phyloP scores from a whole-genome alignment of 2,329 filamentous ascomycete species.

The Verticillium alfalfae region DNA sequence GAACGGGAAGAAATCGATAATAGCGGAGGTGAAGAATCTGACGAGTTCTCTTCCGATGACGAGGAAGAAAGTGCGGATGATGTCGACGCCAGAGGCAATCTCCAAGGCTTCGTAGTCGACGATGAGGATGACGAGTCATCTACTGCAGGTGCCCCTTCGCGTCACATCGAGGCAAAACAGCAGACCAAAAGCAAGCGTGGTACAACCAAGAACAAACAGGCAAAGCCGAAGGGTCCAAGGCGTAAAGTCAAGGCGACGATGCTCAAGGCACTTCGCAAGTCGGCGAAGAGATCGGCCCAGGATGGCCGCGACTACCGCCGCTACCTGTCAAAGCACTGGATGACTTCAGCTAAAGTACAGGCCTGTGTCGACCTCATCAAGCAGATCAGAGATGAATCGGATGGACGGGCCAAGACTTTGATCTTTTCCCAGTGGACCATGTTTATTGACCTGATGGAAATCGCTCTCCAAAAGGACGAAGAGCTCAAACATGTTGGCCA shows the following conservation, averaged over 20 bases:
- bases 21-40: conserved; percentile 46
- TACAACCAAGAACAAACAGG: conserved; percentile 18
- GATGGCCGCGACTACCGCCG: conserved; percentile 58
- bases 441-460: conserved; percentile 70
- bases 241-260: conserved; percentile 33
- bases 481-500: conserved; percentile 45
- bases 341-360: conserved; percentile 70
- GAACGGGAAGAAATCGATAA: conserved; percentile 35
- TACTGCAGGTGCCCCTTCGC: conserved; percentile 31
- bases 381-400: conserved; percentile 33
- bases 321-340: conserved; percentile 63
- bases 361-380: conserved; percentile 62
- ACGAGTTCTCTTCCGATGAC: conserved; percentile 20
- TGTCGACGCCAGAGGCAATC: conserved; percentile 12
- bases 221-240: conserved; percentile 30
- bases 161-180: not conserved
- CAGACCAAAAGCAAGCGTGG: conserved; percentile 11
- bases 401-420: conserved; percentile 77
- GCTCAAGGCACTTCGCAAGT: conserved; percentile 14
- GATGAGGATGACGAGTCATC: conserved; percentile 17
- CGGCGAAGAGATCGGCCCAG: conserved; percentile 22
- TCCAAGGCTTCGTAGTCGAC: conserved; percentile 10
- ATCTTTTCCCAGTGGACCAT: conserved; percentile 81
- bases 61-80: conserved; percentile 22
- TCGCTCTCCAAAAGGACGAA: conserved; percentile 55